Evolutionary conservation across 345 rosid species (phyloP).

Genomic region (Citrus medica): DNA sequence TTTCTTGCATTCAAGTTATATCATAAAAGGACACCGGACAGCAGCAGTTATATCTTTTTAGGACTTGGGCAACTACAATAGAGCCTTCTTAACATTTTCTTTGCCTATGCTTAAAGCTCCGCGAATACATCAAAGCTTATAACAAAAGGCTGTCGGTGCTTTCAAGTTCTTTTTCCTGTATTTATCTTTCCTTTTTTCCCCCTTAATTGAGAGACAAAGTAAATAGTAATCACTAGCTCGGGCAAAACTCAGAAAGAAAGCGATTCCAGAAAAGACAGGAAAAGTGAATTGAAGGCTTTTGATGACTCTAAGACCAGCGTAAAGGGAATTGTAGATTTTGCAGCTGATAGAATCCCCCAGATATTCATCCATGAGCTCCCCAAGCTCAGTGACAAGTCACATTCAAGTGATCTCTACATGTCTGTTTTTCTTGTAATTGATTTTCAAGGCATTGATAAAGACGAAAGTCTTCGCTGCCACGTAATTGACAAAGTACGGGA

Average conservation of each 20-base stretch:
- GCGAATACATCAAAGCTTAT: too few species aligned
- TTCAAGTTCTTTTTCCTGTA: too few species aligned
- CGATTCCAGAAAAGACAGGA: too few species aligned
- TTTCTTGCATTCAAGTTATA: too few species aligned
- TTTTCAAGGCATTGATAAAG: slow-evolving; percentile 13
- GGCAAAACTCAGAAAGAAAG: neutral
- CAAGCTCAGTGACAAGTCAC: neutral
- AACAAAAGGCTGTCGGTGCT: too few species aligned
- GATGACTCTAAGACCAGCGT: slow-evolving; percentile 24
- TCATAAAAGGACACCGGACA: too few species aligned
- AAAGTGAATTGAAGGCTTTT: neutral
- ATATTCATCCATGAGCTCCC: slow-evolving; percentile 25
- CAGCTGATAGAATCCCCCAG: slow-evolving; percentile 19
- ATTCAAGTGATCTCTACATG: neutral
- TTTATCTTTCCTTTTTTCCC: too few species aligned
- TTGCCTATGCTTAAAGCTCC: too few species aligned
- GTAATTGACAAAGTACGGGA: slow-evolving; percentile 22
- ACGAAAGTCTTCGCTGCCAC: neutral
- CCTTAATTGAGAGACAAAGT: neutral
- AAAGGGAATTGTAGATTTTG: slow-evolving; percentile 45
- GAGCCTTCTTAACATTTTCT: too few species aligned
- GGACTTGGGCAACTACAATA: too few species aligned
- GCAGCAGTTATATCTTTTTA: too few species aligned
- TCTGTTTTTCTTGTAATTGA: slow-evolving; percentile 37
- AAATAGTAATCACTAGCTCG: slow-evolving; percentile 12